Evolutionary conservation across 352 stramenopile genomes (phyloP).

Genomic region (Globisporangium abappressorium): DNA sequence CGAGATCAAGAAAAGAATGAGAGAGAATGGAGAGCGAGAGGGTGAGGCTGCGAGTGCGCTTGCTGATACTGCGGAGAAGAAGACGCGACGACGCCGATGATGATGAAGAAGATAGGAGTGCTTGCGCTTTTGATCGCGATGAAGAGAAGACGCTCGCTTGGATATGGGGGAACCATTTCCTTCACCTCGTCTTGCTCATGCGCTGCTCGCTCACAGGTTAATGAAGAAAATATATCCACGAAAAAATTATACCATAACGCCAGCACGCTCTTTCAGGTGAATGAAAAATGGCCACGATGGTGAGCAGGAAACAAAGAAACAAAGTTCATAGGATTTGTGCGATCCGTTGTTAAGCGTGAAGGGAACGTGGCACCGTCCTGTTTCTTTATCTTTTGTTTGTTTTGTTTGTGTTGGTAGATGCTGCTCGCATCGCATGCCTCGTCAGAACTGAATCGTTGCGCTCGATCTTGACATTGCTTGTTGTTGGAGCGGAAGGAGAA

Average conservation of each 20-base stretch:
- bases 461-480: background rate
- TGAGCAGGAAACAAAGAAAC: background rate
- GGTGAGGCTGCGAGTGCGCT: background rate
- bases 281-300: background rate
- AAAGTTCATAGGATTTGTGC: background rate
- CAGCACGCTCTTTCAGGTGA: background rate
- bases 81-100: background rate
- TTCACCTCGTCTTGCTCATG: background rate
- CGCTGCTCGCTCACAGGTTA: slow-evolving; percentile 1
- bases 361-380: background rate
- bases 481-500: background rate
- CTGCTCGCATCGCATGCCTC: background rate
- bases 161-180: background rate
- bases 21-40: background rate
- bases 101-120: background rate
- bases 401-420: background rate
- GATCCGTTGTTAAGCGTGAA: background rate
- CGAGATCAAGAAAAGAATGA: background rate
- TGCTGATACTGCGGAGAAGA: background rate
- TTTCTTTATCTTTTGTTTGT: background rate
- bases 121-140: background rate
- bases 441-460: background rate
- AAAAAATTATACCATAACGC: slow-evolving; percentile 1
- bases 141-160: background rate
- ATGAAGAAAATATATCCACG: slow-evolving; percentile 10